Evolutionary conservation across 768 basidiomycete genomes (phyloP).

Genomic region (Sporobolomyces roseus): DNA sequence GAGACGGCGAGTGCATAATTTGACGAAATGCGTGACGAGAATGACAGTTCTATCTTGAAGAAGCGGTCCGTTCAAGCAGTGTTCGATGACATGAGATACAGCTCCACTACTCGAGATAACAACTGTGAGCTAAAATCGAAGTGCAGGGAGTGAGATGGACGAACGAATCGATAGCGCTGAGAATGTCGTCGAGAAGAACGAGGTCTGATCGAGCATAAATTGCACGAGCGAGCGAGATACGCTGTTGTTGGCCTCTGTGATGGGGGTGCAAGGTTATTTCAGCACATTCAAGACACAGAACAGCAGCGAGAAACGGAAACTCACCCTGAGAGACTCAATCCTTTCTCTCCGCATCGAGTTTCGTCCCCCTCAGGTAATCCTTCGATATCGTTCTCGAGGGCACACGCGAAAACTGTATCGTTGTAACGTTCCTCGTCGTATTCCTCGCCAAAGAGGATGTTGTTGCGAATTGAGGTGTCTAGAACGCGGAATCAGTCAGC

Average conservation of each 20-base stretch:
- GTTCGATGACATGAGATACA: conserved; percentile 51
- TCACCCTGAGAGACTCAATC: conserved; percentile 22
- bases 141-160: not conserved
- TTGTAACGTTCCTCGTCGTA: conserved; percentile 65
- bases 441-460: conserved; percentile 66
- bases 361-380: conserved; percentile 64
- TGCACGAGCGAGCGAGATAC: conserved; percentile 68
- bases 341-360: conserved; percentile 51
- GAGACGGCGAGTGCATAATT: conserved; percentile 24
- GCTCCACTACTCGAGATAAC: conserved; percentile 52
- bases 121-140: not conserved
- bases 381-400: conserved; percentile 65
- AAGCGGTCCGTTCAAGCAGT: conserved; percentile 64
- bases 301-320: not conserved
- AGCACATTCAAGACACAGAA: not conserved
- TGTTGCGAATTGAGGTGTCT: conserved; percentile 60
- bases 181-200: conserved; percentile 40
- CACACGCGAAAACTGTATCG: conserved; percentile 68
- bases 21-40: conserved; percentile 51
- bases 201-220: conserved; percentile 74
- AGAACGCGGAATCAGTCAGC: not conserved
- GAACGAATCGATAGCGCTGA: conserved; percentile 54
- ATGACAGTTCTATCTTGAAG: conserved; percentile 66
- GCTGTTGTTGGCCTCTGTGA: conserved; percentile 36
- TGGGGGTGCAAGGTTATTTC: too few species aligned